Conservation (phyloP, 768 basidiomycete genomes). For the Podaxis sp. region DNA sequence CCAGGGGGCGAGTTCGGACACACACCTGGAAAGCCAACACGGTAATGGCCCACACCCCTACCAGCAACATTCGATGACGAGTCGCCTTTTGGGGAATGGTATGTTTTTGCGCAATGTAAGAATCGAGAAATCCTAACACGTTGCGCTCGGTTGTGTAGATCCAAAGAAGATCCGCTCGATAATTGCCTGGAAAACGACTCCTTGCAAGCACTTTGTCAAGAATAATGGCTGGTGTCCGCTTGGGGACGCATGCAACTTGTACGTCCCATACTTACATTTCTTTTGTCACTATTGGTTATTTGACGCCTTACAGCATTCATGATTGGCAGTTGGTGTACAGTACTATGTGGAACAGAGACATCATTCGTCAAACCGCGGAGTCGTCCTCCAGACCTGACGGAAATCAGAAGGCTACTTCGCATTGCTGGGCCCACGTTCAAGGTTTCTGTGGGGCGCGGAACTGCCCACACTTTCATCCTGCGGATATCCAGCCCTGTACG, state of each 20-base stretch:
- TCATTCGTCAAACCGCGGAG: slow-evolving; percentile 6
- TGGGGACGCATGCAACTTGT: slow-evolving; percentile 39
- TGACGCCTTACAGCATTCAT: slow-evolving; percentile 24
- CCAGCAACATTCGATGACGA: slow-evolving; percentile 6
- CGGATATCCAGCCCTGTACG: slow-evolving; percentile 27
- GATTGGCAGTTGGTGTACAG: slow-evolving; percentile 22
- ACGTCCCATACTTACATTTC: slow-evolving; percentile 22
- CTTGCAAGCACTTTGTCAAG: slow-evolving; percentile 37
- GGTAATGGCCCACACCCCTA: neutral
- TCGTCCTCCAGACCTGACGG: slow-evolving; percentile 6
- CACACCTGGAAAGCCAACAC: neutral
- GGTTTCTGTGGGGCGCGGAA: slow-evolving; percentile 15
- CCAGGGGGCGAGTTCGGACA: neutral
- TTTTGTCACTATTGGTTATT: slow-evolving; percentile 1
- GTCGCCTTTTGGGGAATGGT: neutral
- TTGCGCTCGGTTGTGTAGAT: neutral
- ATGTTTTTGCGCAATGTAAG: neutral
- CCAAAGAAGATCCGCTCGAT: slow-evolving; percentile 11
- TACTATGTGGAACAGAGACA: slow-evolving; percentile 10
- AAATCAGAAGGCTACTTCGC: slow-evolving; percentile 17
- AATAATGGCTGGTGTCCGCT: slow-evolving; percentile 39
- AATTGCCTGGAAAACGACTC: slow-evolving; percentile 28
- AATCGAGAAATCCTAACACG: neutral
- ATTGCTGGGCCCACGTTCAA: slow-evolving; percentile 35
- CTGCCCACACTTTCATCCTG: slow-evolving; percentile 22